phyloP scores from a whole-genome alignment of 2,329 filamentous ascomycete species.

The Aspergillus pseudonomiae region DNA sequence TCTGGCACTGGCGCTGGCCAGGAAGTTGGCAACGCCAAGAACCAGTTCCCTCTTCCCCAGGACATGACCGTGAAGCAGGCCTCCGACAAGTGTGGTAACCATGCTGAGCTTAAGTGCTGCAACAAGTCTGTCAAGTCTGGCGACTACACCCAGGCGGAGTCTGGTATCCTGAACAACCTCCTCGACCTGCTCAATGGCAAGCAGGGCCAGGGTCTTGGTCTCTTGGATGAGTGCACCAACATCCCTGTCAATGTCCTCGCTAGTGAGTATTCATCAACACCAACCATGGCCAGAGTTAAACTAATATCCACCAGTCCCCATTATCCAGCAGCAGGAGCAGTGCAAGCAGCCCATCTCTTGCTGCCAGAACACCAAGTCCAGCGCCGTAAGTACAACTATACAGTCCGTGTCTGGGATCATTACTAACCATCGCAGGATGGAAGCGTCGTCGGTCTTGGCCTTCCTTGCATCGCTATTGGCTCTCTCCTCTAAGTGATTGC shows the following conservation, averaged over 20 bases:
- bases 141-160: conserved; percentile 36
- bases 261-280: conserved; percentile 25
- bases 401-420: fast-evolving
- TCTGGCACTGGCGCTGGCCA: conserved; percentile 30
- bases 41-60: conserved; percentile 37
- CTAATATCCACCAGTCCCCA: conserved; percentile 28
- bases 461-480: conserved; percentile 44
- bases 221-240: conserved; percentile 48
- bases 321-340: conserved; percentile 39
- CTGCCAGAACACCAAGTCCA: conserved; percentile 40
- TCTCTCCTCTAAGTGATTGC: conserved; percentile 39
- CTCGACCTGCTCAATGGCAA: conserved; percentile 39
- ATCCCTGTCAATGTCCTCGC: conserved; percentile 29
- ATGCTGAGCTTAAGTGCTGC: conserved; percentile 44
- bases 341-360: conserved; percentile 47
- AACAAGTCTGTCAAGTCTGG: conserved; percentile 43
- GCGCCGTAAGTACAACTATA: conserved; percentile 27
- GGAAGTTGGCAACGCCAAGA: conserved; percentile 36
- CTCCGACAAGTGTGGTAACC: conserved; percentile 42
- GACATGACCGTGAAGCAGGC: conserved; percentile 41
- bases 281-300: neutral
- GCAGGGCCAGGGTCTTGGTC: conserved; percentile 38
- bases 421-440: conserved; percentile 25
- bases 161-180: conserved; percentile 37
- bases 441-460: conserved; percentile 38